A percentile compares a stretch with the other conserved stretches of the same genome.
Conservation (phyloP, 2,329 filamentous ascomycete genomes). For the Colletotrichum shisoi region DNA sequence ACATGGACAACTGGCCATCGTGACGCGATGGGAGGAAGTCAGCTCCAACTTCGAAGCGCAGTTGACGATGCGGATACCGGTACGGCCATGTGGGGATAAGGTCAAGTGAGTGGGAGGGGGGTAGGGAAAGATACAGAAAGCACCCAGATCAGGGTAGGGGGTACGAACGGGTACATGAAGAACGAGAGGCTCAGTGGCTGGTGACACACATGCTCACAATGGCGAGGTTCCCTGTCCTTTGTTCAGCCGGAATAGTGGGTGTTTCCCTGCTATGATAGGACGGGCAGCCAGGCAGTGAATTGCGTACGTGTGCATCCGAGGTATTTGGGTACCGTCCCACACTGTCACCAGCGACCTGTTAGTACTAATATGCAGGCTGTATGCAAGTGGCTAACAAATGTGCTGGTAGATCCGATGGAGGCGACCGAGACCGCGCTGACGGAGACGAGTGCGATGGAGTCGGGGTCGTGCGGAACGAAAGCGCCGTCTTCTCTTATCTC, state of each 20-base stretch:
- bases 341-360: not conserved
- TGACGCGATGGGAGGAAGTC: constrained; percentile 1
- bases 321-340: constrained; percentile 12
- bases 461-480: constrained; percentile 29
- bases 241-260: constrained; percentile 35
- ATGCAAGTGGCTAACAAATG: not conserved
- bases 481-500: not conserved
- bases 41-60: not conserved
- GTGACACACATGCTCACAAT: not conserved
- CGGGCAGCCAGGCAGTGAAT: constrained; percentile 26
- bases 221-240: constrained; percentile 29
- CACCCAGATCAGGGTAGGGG: constrained; percentile 18
- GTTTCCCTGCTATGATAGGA: constrained; percentile 32
- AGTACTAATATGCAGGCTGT: not conserved
- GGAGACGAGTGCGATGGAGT: constrained; percentile 24
- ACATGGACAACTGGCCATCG: not conserved
- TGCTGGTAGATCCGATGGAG: constrained; percentile 30
- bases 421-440: constrained; percentile 29
- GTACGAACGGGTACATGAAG: constrained; percentile 13
- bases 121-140: too few species aligned
- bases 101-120: constrained; percentile 12
- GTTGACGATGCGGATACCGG: constrained; percentile 9
- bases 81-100: constrained; percentile 22
- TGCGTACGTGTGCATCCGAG: constrained; percentile 28
- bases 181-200: not conserved